phyloP scores from a whole-genome alignment of 1,139 yeast species.

The Yamadazyma blattariae region DNA sequence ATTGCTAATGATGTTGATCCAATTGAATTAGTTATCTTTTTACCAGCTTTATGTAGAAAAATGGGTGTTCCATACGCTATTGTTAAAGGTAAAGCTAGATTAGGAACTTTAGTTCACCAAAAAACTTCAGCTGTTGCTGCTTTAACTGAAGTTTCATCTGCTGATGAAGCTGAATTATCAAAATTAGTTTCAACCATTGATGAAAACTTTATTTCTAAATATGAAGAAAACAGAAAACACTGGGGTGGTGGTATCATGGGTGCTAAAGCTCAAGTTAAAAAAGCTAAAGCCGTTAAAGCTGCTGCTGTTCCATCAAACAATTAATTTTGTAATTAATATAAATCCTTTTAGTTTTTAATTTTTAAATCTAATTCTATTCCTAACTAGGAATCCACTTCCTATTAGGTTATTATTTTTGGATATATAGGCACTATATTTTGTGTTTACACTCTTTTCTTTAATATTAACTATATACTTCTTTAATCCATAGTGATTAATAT shows the following conservation, averaged over 20 bases:
- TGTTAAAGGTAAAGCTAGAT: slow-evolving; percentile 98
- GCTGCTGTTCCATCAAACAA: slow-evolving; percentile 24
- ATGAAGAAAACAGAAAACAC: slow-evolving; percentile 94
- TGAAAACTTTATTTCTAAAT: slow-evolving; percentile 88
- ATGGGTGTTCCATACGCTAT: slow-evolving; percentile 99
- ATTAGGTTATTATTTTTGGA: no score
- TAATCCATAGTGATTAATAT: background rate
- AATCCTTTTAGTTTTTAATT: no score
- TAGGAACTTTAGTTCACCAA: slow-evolving; percentile 95
- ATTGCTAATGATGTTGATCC: slow-evolving; percentile 99
- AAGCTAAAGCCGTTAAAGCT: slow-evolving; percentile 43
- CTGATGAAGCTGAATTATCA: slow-evolving; percentile 93
- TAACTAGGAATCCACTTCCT: no score
- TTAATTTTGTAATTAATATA: no score
- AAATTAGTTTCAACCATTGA: slow-evolving; percentile 88
- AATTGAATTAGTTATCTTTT: slow-evolving; percentile 91
- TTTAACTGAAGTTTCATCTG: slow-evolving; percentile 87
- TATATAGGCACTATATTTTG: no score
- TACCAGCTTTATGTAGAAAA: slow-evolving; percentile 98
- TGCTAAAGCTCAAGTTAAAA: slow-evolving; percentile 82
- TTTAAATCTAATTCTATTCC: no score
- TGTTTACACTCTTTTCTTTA: background rate
- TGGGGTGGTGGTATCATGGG: slow-evolving; percentile 99
- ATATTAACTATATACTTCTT: background rate
- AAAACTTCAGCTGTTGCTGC: slow-evolving; percentile 97